phyloP scores from a whole-genome alignment of 163 green algal species.

The Coccomyxa subellipsoidea region DNA sequence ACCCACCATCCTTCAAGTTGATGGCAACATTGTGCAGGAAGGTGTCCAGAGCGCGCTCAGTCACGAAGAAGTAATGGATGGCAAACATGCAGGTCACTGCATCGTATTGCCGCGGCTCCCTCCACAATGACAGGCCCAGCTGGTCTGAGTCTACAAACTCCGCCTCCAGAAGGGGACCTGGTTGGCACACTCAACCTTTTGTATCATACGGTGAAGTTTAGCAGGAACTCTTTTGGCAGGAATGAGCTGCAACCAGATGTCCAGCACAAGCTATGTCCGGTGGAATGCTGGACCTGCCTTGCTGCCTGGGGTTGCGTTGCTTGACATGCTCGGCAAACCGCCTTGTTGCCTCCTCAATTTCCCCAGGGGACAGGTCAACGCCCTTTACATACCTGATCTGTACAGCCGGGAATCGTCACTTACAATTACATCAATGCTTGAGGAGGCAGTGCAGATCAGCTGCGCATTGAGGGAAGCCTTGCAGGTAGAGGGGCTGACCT shows the following conservation, averaged over 20 bases:
- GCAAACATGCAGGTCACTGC: conserved; percentile 93
- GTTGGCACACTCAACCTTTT: no score
- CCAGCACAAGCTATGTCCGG: no score
- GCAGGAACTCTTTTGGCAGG: no score
- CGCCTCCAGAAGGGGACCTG: not conserved
- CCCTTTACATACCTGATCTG: conserved; percentile 75
- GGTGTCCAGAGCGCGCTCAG: conserved; percentile 53
- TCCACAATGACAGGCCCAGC: conserved; percentile 56
- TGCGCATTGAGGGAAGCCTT: no score
- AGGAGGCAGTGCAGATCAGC: no score
- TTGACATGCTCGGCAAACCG: conserved; percentile 38
- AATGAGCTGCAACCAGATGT: no score
- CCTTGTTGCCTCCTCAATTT: conserved; percentile 77
- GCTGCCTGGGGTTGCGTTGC: not conserved
- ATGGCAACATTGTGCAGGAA: conserved; percentile 66
- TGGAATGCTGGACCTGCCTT: not conserved
- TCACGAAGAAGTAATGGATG: conserved; percentile 93
- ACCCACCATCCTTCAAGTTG: conserved; percentile 56
- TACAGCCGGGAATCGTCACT: no score
- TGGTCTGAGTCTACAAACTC: conserved; percentile 61
- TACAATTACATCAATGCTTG: no score
- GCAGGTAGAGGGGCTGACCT: no score
- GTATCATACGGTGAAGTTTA: no score
- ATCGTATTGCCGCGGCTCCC: conserved; percentile 59
- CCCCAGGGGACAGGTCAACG: conserved; percentile 77